Evolutionary conservation across 805 yeast species (phyloP), one percentile per base, ranked within the genome.

Genomic region (Zygosaccharomyces lentus): DNA sequence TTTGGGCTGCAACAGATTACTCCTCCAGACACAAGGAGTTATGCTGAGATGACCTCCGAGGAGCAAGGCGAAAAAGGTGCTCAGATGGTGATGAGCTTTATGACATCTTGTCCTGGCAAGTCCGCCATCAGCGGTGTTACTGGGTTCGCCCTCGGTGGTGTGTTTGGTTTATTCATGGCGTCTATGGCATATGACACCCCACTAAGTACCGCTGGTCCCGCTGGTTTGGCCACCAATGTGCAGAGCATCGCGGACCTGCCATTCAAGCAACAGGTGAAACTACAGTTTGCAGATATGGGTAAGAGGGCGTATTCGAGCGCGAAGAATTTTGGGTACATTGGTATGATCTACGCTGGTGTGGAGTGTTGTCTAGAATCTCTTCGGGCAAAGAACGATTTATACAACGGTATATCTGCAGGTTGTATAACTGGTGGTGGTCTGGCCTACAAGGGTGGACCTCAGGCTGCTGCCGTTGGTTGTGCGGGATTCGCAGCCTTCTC

Each of bases 401-500:
- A 83, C 69, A 93, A 93, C 63, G 96, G 97, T 37, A 80, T 87
- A 2, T 75, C 80, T 36, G 98, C 98, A 3, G 99, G 99, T 2
- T 93, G 97, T 68, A 72, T 91, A 30, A 93, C 99, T 1, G 99
- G 99, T 36, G 99, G 96, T 27, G 97, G 96, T 0, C 75, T 93
- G 43, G 95, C 97, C 1, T 76, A 86, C 55, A 87, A 85, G 62
- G 80, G 93, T 39, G 99, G 99, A 1, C 99, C 99, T 1, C 89
- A 83, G 57, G 95, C 96, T 24, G 93, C 96, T 0, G 57, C 81
- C 21, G 64, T 90, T 48, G 99, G 99, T 1, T 93, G 98, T 73
- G 96, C 95, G 23, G 99, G 97, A 7, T 93, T 93, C 71, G 97
- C 98, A 2, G 96, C 93, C 6, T 93, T 93, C 65, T 84, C 95